A percentile compares a stretch with the other conserved stretches of the same genome.
These are phyloP conservation scores for Colletotrichum sp. DNA, from an alignment of 2,329 filamentous ascomycete species.

Conservation along the genomic window DNA sequence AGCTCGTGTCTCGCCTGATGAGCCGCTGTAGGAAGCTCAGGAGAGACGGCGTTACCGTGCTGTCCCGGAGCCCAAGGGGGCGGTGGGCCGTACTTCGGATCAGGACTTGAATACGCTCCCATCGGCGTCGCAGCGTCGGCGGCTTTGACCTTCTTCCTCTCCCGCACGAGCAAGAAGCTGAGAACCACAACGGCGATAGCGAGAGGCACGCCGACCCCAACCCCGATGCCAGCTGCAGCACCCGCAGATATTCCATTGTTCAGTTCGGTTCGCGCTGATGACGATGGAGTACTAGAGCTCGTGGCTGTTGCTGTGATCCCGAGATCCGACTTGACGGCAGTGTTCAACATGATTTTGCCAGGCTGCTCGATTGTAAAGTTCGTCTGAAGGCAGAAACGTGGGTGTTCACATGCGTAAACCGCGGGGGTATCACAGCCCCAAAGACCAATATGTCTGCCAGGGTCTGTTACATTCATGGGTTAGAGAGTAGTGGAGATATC, in stretches of 20 bases:
- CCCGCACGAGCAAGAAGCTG: background rate
- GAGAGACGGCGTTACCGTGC: background rate
- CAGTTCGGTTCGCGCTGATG: background rate
- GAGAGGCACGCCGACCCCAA: slow-evolving; percentile 1
- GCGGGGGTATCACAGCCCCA: background rate
- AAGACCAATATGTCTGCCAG: background rate
- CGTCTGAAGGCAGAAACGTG: too few species aligned
- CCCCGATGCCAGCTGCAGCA: slow-evolving; percentile 11
- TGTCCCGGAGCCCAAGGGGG: background rate
- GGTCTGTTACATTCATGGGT: background rate
- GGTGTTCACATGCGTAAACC: background rate
- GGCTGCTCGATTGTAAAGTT: background rate
- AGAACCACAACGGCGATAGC: background rate
- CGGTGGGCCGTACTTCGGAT: background rate
- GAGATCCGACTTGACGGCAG: background rate
- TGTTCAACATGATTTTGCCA: background rate
- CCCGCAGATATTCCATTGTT: background rate
- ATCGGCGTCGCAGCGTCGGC: background rate
- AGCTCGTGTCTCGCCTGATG: background rate
- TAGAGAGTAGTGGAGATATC: background rate
- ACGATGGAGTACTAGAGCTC: background rate
- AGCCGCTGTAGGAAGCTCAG: background rate
- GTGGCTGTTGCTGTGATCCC: background rate
- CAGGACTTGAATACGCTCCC: background rate
- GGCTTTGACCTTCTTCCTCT: slow-evolving; percentile 1